Conservation (phyloP, 208 protist genomes). For the Trypanosoma boissoni region DNA sequence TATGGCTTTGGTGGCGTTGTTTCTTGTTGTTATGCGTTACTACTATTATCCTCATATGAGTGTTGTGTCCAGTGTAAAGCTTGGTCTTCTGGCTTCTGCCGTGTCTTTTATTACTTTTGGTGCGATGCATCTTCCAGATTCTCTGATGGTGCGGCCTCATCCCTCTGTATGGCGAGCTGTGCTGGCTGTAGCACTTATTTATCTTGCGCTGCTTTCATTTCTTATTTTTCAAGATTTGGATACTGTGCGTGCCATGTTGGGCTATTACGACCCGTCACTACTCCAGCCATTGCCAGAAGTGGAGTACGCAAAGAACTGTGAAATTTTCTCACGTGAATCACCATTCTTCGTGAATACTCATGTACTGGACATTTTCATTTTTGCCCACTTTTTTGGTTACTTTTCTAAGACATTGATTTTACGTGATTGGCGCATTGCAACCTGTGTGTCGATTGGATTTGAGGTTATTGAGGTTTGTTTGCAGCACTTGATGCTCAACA, state of each 20-base stretch:
- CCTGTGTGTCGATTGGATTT: conserved; percentile 88
- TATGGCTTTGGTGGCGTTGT: conserved; percentile 34
- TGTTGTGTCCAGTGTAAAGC: conserved; percentile 50
- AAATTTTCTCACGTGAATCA: conserved; percentile 83
- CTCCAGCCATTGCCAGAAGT: conserved; percentile 73
- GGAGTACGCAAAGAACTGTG: conserved; percentile 93
- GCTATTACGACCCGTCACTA: conserved; percentile 81
- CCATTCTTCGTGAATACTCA: conserved; percentile 67
- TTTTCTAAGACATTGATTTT: conserved; percentile 93
- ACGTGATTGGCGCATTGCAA: conserved; percentile 89
- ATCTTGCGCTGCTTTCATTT: conserved; percentile 90
- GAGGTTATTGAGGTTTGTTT: conserved; percentile 96
- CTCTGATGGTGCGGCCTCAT: conserved; percentile 94
- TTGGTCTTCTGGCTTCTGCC: conserved; percentile 60
- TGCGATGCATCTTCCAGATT: conserved; percentile 90
- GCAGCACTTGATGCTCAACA: conserved; percentile 95
- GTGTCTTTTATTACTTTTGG: conserved; percentile 90
- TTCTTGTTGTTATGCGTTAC: conserved; percentile 61
- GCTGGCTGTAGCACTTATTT: conserved; percentile 89
- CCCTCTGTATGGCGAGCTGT: conserved; percentile 94
- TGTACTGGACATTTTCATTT: conserved; percentile 93
- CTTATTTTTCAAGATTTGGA: conserved; percentile 88
- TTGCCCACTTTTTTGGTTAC: conserved; percentile 95
- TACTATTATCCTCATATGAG: conserved; percentile 47
- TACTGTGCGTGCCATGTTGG: conserved; percentile 56